Evolutionary conservation across 495 filamentous ascomycete genomes (phyloP), one percentile per base, ranked within the genome.

Genomic region (Penicillium simplicissimum): DNA sequence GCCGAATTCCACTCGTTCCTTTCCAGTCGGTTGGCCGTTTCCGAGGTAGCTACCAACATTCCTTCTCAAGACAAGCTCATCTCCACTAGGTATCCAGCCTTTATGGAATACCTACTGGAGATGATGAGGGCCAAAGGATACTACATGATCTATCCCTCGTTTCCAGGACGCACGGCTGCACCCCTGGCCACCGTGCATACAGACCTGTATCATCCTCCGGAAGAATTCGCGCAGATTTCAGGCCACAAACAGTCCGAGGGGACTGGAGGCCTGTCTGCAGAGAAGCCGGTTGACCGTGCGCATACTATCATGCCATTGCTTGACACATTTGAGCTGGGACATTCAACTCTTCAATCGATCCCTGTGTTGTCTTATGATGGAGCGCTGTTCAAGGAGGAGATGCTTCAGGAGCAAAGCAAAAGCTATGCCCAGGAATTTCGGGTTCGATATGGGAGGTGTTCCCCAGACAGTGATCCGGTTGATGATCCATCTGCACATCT

Each of bases 1-100:
- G 75, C 81, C 17, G 90, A 93, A 61, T 81, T 96, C 15, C 90
- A 96, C 67, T 81, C 83, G 15, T 90, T 94, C 52, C 81, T 93
- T 4, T 82, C 84, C 8, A 75, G 79, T 19, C 77, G 84, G 3
- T 66, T 92, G 17, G 72, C 80, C 15, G 57, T 74, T 13, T 85
- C 86, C 55, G 69, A 79, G 10, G 72, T 84, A 38, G 53, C 72
- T 62, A 37, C 67, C 9, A 61, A 64, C 4, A 23, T 43, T 23
- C 36, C 36, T 14, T 34, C 62, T 17, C 59, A 68, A 13, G 61
- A 70, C 13, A 82, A 81, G 60, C n/a, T 71, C 4, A 66, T 82
- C 23, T 87, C 84, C 59, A 82, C 82, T 55, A 82, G 76, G 57
- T 84, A 90, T 52, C 92, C 92, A 7, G 80, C 90, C 6, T 93